Evolutionary conservation across 108 stramenopile genomes (phyloP), one percentile per base, ranked within the genome.

Genomic region (Cyclotella sp.): DNA sequence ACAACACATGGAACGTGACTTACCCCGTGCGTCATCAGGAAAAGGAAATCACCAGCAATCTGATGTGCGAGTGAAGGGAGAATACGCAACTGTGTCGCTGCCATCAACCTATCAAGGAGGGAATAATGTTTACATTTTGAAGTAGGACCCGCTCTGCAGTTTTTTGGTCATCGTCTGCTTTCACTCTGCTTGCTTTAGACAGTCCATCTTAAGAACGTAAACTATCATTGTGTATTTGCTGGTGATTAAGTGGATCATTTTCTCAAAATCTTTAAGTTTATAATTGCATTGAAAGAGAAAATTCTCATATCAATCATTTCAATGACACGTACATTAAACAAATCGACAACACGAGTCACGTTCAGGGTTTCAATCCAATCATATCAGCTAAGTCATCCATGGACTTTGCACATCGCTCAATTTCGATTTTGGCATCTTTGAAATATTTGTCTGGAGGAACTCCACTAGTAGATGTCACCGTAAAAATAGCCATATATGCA

Each of bases 401-500:
- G 30, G 70, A 27, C 63, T 68, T 66, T 1, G 63, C 68, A 29
- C 68, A 63, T 41, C 81, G 55, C 51, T 86, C 79, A 26, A 81
- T 63, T 71, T 85, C 87, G 47, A 84, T 79, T 55, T 75, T 74
- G 4, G 85, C 87, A 71, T 88, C 87, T 27, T 62, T 79, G 75
- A 74, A 88, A 59, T 83, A 88, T 46, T 86, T 80, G 29, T 51
- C 68, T 28, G 87, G 83, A 27, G 78, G 75, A 26, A 72, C 73
- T 5, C 60, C 44, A 42, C 77, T 69, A 14, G 85, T 75, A 7
- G 84, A 85, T 4, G 75, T 70, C 6, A 62, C 63, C 0, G 71
- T 70, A 60, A 87, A 87, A 14, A 85, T 87, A 13, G 87, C 87
- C 73, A 78, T 83, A 62, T 87, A 87, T 18, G 77, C 77, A 9